A percentile compares a stretch with the other conserved stretches of the same genome.
These are phyloP conservation scores for Cladophialophora carrionii DNA, from an alignment of 2,329 filamentous ascomycete species.

Conservation along the genomic window DNA sequence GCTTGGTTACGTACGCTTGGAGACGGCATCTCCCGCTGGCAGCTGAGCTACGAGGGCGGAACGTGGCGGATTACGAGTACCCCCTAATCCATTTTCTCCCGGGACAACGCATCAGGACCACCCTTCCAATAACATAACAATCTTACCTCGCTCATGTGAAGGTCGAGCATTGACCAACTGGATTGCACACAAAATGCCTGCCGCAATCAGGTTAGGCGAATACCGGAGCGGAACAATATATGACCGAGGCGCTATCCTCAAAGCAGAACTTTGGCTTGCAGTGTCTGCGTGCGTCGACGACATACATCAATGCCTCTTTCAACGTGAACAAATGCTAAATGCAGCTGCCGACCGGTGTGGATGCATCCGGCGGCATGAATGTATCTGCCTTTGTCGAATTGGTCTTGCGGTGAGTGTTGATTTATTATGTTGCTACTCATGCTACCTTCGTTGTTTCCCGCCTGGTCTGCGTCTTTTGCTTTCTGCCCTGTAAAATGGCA, in stretches of 20 bases:
- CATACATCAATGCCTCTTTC: slow-evolving; percentile 11
- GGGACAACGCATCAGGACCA: neutral
- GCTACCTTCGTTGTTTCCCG: neutral
- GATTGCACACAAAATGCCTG: neutral
- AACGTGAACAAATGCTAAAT: slow-evolving; percentile 13
- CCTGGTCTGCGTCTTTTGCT: neutral
- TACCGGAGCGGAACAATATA: slow-evolving; percentile 2
- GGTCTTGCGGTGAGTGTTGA: slow-evolving; percentile 19
- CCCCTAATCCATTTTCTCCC: neutral
- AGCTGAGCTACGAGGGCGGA: neutral
- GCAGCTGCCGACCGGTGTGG: slow-evolving; percentile 8
- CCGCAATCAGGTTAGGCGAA: neutral
- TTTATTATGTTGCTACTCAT: slow-evolving; percentile 19
- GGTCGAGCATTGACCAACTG: neutral
- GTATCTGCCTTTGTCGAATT: slow-evolving; percentile 14
- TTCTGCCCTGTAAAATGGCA: slow-evolving; percentile 17
- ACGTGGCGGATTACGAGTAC: neutral
- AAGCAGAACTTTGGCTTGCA: slow-evolving; percentile 4
- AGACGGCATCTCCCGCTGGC: neutral
- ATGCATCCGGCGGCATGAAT: slow-evolving; percentile 9
- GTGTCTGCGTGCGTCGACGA: slow-evolving; percentile 8
- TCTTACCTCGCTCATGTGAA: neutral
- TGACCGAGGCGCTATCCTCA: slow-evolving; percentile 3
- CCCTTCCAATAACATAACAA: neutral
- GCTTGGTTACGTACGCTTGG: neutral